Conservation (phyloP, 352 stramenopile species). For the Phytophthora brassicae region DNA sequence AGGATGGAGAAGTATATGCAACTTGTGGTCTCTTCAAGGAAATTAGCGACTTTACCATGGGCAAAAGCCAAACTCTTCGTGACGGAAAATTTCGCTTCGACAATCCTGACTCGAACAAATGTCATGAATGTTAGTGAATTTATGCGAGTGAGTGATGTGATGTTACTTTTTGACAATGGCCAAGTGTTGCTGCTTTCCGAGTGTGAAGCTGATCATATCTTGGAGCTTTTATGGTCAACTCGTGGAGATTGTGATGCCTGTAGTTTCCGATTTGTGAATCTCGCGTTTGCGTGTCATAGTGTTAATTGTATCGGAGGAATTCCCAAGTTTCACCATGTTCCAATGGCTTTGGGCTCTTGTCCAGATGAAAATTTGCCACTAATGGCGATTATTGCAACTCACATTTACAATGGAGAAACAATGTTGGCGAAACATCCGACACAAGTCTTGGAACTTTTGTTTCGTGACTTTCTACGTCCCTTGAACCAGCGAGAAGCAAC, state of each 20-base stretch:
- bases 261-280: constrained; percentile 11
- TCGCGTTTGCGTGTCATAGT: background rate
- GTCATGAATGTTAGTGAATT: constrained; percentile 12
- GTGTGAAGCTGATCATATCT: background rate
- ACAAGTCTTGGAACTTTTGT: background rate
- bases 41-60: constrained; percentile 31
- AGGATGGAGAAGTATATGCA: constrained; percentile 3
- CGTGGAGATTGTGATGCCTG: too few species aligned
- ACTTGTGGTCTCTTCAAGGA: background rate
- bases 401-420: constrained; percentile 29
- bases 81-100: constrained; percentile 43
- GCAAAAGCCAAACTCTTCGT: constrained; percentile 21
- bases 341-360: background rate
- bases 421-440: constrained; percentile 8
- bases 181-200: constrained; percentile 20
- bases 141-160: constrained; percentile 27
- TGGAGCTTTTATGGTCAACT: constrained; percentile 20
- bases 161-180: constrained; percentile 37
- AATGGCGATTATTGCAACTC: background rate
- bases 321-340: background rate
- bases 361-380: background rate
- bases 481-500: background rate
- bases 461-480: constrained; percentile 10
- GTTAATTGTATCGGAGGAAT: background rate
- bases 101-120: background rate